Base-by-base conservation (phyloP, 2,329 filamentous ascomycete genomes). In the Aspergillus sp. region DNA sequence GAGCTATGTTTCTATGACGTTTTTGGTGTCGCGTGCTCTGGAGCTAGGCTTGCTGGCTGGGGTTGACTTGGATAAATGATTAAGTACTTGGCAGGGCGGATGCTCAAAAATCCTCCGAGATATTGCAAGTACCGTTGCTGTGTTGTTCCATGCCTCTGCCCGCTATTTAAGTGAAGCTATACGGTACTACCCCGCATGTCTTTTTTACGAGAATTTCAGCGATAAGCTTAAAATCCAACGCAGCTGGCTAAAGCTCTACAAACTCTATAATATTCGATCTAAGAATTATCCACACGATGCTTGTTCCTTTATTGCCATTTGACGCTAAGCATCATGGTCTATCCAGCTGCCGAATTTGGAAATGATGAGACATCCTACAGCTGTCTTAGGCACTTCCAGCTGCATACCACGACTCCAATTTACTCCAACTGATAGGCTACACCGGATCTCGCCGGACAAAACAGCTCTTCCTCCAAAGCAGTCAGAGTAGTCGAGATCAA, bases 391-490 rank as follows among this genome's bases (percentile, higher is more conserved):
- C 44, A 3, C 17, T 26, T 12, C n/a, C 32, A 30, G 22, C 20
- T 36, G 26, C 44, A 48, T 45, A 18, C 44, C 17, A 39, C 36
- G 36, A 17, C 36, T 39, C 26, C 26, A 30, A 45, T 9, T 24
- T 26, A 39, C 34, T 4, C n/a, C 18, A 41, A 51, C 22, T 24
- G 38, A 51, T 51, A 51, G 48, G 48, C 48, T 51, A 51, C 36
- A 11, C 12, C 18, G 48, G 48, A n/a, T 39, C 39, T 50, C 34
- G 13, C 34, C 12, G 34, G 26, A 26, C 22, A 7, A 7, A 24
- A 5, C 26, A 30, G 47, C 30, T 20, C 13, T 38, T 38, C 15
- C 18, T n/a, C 47, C 24, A 13, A 36, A 36, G 6, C 48, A 22
- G 15, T 11, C 26, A 30, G 26, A 30, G 26, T 11, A n/a, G 20